These are phyloP conservation scores for Centrapalus pauciflorus DNA, from an alignment of 129 eudicot species.

Conservation along the genomic window DNA sequence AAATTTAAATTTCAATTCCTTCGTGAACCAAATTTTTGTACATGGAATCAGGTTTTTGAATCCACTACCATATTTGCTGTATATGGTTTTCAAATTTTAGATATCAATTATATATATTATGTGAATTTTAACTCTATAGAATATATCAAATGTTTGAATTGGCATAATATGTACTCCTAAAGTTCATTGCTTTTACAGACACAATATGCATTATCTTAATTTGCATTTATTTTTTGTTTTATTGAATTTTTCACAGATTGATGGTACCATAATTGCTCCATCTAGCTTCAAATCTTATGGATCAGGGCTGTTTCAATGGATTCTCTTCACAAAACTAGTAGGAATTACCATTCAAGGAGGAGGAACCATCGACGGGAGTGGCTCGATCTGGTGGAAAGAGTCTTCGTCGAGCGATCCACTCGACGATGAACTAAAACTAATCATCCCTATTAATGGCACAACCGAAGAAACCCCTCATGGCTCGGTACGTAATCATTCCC, in stretches of 20 bases:
- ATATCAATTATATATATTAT: too few species aligned
- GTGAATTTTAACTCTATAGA: too few species aligned
- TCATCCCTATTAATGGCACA: slow-evolving; percentile 57
- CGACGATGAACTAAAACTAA: slow-evolving; percentile 52
- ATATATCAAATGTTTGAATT: too few species aligned
- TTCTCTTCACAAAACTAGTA: slow-evolving; percentile 75
- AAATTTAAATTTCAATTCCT: neutral
- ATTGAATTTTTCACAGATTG: slow-evolving; percentile 46
- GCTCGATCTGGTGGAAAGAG: slow-evolving; percentile 79
- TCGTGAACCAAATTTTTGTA: too few species aligned
- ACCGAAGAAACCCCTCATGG: slow-evolving; percentile 20
- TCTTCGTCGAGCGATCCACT: slow-evolving; percentile 41
- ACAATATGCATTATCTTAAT: neutral
- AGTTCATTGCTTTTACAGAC: neutral
- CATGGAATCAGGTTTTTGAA: too few species aligned
- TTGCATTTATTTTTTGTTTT: neutral
- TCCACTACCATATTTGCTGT: too few species aligned
- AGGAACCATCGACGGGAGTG: slow-evolving; percentile 80
- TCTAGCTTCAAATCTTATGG: slow-evolving; percentile 59
- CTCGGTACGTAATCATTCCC: slow-evolving; percentile 48
- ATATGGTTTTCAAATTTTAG: too few species aligned
- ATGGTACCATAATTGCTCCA: slow-evolving; percentile 85
- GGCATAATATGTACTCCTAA: too few species aligned
- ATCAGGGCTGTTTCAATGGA: slow-evolving; percentile 75
- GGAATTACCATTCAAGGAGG: slow-evolving; percentile 77